Conservation (phyloP, 2,329 filamentous ascomycete genomes). For the Calonectria naviculata region DNA sequence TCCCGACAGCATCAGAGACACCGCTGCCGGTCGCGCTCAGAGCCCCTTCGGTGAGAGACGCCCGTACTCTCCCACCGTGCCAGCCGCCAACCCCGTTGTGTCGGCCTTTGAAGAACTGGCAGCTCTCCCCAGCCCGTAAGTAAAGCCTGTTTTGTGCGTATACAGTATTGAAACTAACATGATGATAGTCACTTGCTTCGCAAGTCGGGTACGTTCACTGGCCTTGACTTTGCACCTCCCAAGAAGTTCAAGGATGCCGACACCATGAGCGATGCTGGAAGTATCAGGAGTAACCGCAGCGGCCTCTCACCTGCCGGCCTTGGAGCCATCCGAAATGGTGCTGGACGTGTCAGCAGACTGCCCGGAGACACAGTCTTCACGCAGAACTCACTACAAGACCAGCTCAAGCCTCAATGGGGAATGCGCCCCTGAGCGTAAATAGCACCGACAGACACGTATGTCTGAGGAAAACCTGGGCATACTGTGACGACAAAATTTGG, state of each 20-base stretch:
- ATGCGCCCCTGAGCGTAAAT: constrained; percentile 56
- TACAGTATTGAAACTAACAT: constrained; percentile 38
- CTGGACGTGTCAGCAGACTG: constrained; percentile 87
- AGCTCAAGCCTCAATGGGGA: constrained; percentile 70
- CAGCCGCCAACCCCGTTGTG: constrained; percentile 80
- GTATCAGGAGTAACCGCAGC: constrained; percentile 72
- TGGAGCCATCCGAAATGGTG: constrained; percentile 81
- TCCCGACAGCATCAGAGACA: constrained; percentile 73
- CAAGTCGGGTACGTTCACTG: constrained; percentile 83
- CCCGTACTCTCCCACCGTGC: constrained; percentile 80
- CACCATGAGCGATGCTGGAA: constrained; percentile 72
- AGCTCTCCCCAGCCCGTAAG: constrained; percentile 90
- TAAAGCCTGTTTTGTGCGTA: constrained; percentile 40
- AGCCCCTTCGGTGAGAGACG: constrained; percentile 72
- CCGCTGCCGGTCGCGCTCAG: constrained; percentile 75
- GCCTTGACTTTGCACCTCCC: constrained; percentile 83
- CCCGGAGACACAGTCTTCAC: constrained; percentile 87
- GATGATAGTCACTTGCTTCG: constrained; percentile 72
- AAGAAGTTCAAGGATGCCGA: constrained; percentile 76
- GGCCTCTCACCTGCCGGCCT: constrained; percentile 79
- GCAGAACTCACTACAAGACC: constrained; percentile 71
- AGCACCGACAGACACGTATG: constrained; percentile 10
- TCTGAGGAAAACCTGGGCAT: constrained; percentile 5
- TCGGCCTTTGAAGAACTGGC: constrained; percentile 89
- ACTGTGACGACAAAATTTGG: constrained; percentile 20